Evolutionary conservation across 1,284 basidiomycete species (phyloP), one percentile per base, ranked within the genome.

Genomic region (Ganoderma boninense): DNA sequence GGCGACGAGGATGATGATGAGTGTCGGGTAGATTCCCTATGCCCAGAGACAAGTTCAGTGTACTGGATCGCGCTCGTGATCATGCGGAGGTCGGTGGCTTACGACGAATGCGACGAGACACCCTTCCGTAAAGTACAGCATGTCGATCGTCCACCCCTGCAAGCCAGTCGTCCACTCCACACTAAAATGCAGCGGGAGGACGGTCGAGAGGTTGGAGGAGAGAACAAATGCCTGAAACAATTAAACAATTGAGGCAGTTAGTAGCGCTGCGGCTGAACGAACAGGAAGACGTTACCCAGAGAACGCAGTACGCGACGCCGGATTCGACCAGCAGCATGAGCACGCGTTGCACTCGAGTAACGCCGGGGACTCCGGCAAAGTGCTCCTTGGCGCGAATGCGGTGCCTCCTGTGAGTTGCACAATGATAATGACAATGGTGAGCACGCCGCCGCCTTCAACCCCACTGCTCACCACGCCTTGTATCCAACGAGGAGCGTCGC

Each of bases 1-100:
- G n/a, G 65, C 57, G 38, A 66, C 65, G n/a, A 66, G 65, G 56
- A 66, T 43, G 56, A 66, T 66, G 65, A 66, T 66, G 13, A 60
- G 11, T 13, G 65, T 66, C 13, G 65, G 65, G 38, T 66, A 66
- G 23, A 66, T 60, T 10, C 56, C 65, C 65, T 66, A 46, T 16
- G 20, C 7, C 20, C 44, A 7, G 44, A 46, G 5, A n/a, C 20
- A 46, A 7, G 44, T 46, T 46, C 20, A 46, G 20, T 46, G 44
- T n/a, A 20, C 44, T n/a, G 44, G n/a, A 40, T 38, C 8, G 8
- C 11, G 42, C 10, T 5, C 11, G 32, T 11, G 7, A 23, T 5
- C 23, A 23, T 4, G 16, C 8, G 29, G 13, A n/a, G 14, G 23
- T n/a, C 18, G 3, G 44, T 29, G 20, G 4, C 61, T 62, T 29